Conservation (phyloP, 805 yeast genomes). For the Huiozyma naganishii region DNA sequence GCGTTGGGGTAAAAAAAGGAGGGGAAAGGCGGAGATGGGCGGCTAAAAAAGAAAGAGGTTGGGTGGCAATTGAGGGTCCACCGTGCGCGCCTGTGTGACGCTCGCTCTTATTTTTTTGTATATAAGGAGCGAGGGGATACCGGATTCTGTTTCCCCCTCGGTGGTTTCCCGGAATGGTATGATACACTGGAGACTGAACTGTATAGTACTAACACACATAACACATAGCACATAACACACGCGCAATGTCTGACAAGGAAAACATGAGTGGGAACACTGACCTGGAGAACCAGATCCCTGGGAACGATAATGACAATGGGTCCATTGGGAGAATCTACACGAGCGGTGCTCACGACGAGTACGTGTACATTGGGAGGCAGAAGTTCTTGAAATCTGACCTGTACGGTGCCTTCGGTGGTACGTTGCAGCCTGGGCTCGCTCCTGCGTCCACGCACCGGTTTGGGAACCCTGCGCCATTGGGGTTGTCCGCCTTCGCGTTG, state of each 20-base stretch:
- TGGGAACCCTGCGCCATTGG: constrained; percentile 60
- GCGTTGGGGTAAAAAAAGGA: too few species aligned
- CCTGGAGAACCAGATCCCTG: constrained; percentile 4
- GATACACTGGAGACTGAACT: too few species aligned
- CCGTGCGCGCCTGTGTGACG: too few species aligned
- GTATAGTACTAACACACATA: too few species aligned
- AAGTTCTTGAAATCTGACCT: constrained; percentile 54
- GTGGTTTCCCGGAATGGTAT: background rate
- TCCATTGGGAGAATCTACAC: constrained; percentile 23
- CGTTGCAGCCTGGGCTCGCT: constrained; percentile 57
- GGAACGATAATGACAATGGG: constrained; percentile 1
- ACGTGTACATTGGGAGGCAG: constrained; percentile 60
- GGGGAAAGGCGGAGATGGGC: too few species aligned
- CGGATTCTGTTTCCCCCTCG: background rate
- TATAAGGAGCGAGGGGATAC: background rate
- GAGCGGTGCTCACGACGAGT: constrained; percentile 44
- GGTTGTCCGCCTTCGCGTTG: constrained; percentile 49
- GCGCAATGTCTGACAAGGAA: constrained; percentile 10
- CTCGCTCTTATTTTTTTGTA: background rate
- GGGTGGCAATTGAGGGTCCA: too few species aligned
- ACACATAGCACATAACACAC: background rate
- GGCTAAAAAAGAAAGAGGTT: too few species aligned
- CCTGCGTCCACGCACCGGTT: constrained; percentile 48
- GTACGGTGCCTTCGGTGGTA: constrained; percentile 70
- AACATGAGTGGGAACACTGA: constrained; percentile 5